Evolutionary conservation across 2,329 filamentous ascomycete species (phyloP).

Genomic region (Cytospora chrysosperma): DNA sequence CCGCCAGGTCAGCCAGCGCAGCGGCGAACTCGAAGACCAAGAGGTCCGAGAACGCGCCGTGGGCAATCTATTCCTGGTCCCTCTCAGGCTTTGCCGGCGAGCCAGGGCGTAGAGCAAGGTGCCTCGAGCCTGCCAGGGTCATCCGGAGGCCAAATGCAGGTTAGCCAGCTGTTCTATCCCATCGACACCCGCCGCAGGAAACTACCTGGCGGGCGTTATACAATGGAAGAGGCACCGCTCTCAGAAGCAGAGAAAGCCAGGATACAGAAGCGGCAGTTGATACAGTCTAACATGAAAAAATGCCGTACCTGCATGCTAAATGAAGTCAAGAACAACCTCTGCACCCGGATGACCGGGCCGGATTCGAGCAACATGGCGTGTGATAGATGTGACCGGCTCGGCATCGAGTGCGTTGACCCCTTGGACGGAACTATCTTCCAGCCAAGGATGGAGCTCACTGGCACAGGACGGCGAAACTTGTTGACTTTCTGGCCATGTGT

Average conservation of each 20-base stretch:
- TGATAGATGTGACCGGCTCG: neutral
- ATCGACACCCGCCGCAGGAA: neutral
- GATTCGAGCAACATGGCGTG: neutral
- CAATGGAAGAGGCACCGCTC: neutral
- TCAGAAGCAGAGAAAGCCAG: neutral
- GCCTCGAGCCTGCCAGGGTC: neutral
- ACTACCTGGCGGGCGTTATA: neutral
- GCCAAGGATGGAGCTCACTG: neutral
- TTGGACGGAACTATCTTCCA: neutral
- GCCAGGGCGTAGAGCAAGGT: neutral
- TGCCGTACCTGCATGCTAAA: neutral
- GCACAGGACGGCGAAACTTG: neutral
- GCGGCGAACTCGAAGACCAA: neutral
- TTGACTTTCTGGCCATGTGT: neutral
- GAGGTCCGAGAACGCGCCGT: neutral
- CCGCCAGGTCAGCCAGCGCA: too few relatives aligned
- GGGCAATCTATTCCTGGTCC: neutral
- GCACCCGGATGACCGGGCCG: neutral
- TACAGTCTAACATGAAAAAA: neutral
- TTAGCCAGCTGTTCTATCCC: neutral
- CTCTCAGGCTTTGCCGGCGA: neutral
- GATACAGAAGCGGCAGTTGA: neutral
- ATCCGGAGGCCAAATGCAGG: neutral
- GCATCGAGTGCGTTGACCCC: neutral
- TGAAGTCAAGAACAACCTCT: neutral